phyloP scores from a whole-genome alignment of 768 basidiomycete genomes.

The Pleurotus eryngii region DNA sequence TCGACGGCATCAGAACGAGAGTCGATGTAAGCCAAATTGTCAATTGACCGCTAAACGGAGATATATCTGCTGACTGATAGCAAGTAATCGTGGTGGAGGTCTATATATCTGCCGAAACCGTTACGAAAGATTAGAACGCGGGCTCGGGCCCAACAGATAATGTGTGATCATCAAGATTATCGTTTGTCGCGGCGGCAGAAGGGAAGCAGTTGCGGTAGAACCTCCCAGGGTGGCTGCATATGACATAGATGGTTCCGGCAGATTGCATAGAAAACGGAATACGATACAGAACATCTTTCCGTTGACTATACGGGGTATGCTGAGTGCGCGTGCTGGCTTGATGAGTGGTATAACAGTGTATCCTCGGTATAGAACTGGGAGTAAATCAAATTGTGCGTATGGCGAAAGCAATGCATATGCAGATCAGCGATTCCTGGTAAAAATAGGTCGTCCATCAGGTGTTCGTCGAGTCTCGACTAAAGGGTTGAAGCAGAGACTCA shows the following conservation, averaged over 20 bases:
- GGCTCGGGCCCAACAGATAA: not conserved
- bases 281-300: not conserved
- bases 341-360: slow-evolving; percentile 4
- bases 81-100: not conserved
- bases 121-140: not conserved
- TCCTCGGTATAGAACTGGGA: not conserved
- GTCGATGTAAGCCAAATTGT: not conserved
- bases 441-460: not conserved
- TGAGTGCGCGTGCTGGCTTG: not conserved
- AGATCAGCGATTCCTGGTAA: slow-evolving; percentile 60
- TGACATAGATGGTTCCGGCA: slow-evolving; percentile 1
- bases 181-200: slow-evolving; percentile 4
- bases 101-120: not conserved
- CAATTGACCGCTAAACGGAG: not conserved
- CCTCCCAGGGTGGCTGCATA: not conserved
- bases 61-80: not conserved
- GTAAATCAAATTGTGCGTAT: slow-evolving; percentile 13
- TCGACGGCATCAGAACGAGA: not conserved
- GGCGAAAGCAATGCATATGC: slow-evolving; percentile 49
- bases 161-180: slow-evolving; percentile 1
- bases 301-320: slow-evolving; percentile 1
- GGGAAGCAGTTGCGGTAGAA: slow-evolving; percentile 7
- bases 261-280: not conserved
- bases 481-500: slow-evolving; percentile 19
- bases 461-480: no score